A percentile compares a stretch with the other conserved stretches of the same genome.
Evolutionary conservation across 148 eudicot species (phyloP).

Genomic region (Tetragonia tetragonoides): DNA sequence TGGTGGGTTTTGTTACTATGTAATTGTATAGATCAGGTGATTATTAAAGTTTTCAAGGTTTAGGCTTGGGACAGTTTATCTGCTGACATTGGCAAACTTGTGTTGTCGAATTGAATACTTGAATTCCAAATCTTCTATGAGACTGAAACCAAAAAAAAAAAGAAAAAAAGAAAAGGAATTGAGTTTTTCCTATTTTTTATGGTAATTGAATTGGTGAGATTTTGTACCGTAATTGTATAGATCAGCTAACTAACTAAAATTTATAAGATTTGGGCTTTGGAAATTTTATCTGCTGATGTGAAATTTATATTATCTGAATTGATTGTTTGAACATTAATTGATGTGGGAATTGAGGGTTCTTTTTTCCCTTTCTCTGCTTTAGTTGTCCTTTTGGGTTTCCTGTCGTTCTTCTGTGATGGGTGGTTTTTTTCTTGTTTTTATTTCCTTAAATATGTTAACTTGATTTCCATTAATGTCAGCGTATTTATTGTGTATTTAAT

Average conservation of each 20-base stretch:
- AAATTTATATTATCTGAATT: neutral
- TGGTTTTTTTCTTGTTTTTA: no score
- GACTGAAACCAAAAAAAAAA: no score
- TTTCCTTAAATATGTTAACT: slow-evolving; percentile 7
- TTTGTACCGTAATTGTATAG: neutral
- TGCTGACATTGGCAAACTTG: neutral
- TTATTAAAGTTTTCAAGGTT: neutral
- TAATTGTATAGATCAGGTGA: slow-evolving; percentile 1
- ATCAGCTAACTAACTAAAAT: neutral
- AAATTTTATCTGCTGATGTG: neutral
- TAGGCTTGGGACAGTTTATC: neutral
- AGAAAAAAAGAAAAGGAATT: no score
- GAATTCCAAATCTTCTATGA: no score
- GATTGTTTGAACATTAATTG: neutral
- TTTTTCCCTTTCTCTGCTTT: neutral
- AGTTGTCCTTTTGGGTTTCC: neutral
- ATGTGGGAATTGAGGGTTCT: neutral
- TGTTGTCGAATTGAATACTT: no score
- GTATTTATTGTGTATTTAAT: slow-evolving; percentile 14
- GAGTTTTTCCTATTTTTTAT: no score
- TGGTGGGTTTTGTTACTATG: no score
- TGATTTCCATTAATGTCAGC: neutral
- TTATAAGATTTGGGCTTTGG: neutral
- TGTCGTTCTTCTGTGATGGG: neutral
- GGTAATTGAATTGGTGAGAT: neutral